A percentile compares a stretch with the other conserved stretches of the same genome.
Evolutionary conservation across 441 rosid genomes (phyloP).

Genomic region (Adansonia madagascariensis): DNA sequence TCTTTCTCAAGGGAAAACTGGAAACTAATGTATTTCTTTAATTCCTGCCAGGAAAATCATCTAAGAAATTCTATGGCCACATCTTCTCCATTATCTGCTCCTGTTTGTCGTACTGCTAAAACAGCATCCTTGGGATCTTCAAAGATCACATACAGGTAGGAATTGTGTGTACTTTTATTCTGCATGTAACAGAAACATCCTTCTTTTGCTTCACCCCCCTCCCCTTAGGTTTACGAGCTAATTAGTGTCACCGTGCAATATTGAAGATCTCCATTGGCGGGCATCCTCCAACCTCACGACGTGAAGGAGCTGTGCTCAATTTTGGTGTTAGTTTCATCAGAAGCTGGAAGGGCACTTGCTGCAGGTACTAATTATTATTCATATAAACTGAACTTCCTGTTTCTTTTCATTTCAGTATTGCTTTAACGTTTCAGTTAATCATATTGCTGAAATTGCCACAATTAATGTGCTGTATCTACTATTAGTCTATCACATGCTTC

Average conservation of each 20-base stretch:
- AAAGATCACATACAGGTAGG: slow-evolving; percentile 58
- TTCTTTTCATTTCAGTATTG: slow-evolving; percentile 10
- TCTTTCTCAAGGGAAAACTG: neutral
- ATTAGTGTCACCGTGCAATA: slow-evolving; percentile 22
- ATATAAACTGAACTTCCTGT: neutral
- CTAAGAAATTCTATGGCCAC: slow-evolving; percentile 28
- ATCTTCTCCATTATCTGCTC: slow-evolving; percentile 36
- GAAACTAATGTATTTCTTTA: neutral
- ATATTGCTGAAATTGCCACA: neutral
- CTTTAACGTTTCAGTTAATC: slow-evolving; percentile 8
- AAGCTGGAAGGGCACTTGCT: slow-evolving; percentile 42
- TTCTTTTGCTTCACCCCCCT: neutral
- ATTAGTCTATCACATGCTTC: neutral
- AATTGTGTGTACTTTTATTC: neutral
- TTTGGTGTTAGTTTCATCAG: slow-evolving; percentile 49
- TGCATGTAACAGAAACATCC: neutral
- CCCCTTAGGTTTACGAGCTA: slow-evolving; percentile 11
- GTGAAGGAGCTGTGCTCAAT: slow-evolving; percentile 61
- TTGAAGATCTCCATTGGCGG: slow-evolving; percentile 68
- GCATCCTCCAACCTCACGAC: slow-evolving; percentile 53
- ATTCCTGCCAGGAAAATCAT: slow-evolving; percentile 40
- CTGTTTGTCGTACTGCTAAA: slow-evolving; percentile 40
- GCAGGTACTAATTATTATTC: slow-evolving; percentile 44
- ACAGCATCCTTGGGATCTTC: slow-evolving; percentile 42
- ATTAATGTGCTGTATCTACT: neutral